Evolutionary conservation across 1,139 yeast species (phyloP), one percentile per base, ranked within the genome.

Genomic region (Sugiyamaella castrensis): DNA sequence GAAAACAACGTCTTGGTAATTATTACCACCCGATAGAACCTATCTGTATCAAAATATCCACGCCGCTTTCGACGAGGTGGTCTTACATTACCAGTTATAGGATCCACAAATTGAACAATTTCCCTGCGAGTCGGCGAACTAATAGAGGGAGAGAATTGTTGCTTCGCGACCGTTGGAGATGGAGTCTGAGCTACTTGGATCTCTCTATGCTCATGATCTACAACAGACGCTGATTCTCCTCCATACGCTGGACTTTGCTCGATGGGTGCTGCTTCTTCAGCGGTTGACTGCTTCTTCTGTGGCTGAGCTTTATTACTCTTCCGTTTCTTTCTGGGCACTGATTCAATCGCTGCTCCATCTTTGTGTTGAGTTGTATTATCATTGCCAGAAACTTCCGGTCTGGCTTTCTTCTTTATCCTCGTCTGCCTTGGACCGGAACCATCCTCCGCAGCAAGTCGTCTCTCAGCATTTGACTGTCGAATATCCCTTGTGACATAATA

Each of bases 1-100:
- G 71, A 64, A 53, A 77, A 69, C 11, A 78, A 70, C 1, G 87
- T 71, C 54, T 84, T 76, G 16, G 80, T 76, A n/a, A 87, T 81
- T 8, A 84, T 76, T 27, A 84, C 81, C 1, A 82, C 75, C 30
- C 85, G 70, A 59, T 74, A 81, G 44, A 82, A 68, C 6, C 64
- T 62, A 2, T 81, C 76, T 1, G 74, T 68, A 53, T 81, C 83
- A 12, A 57, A 30, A 30, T 54, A 52, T 16, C 48, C n/a, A 66
- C 15, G 15, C 15, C 49, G 31, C 16, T 30, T 29, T 11, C 26
- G 26, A n/a, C 8, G 42, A 26, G 8, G 30, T 38, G 44, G 49
- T 34, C 33, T 33, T 13, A 24, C 26, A 36, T 31, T 39, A 4
- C 53, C 53, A 9, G 52, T 48, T 15, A 52, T 34, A 3, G 54